These are phyloP conservation scores for Russula earlei DNA, from an alignment of 768 basidiomycete species.

Conservation along the genomic window DNA sequence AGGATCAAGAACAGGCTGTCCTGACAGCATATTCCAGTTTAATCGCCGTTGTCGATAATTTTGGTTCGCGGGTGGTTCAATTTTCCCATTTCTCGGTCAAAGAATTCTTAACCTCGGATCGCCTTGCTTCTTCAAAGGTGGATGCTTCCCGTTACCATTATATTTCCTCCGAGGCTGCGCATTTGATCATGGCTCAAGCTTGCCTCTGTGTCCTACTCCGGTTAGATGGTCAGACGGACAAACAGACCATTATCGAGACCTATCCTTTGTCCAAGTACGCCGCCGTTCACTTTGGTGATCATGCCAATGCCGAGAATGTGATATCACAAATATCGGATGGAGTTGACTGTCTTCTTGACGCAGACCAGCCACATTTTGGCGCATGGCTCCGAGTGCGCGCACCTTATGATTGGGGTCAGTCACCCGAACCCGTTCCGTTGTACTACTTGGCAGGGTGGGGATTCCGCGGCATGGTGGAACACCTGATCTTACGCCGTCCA, in stretches of 20 bases:
- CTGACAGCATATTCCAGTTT: neutral
- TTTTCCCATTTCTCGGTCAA: slow-evolving; percentile 3
- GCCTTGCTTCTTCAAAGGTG: neutral
- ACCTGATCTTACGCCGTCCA: neutral
- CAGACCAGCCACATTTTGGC: neutral
- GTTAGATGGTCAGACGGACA: neutral
- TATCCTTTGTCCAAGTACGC: neutral
- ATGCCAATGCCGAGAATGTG: neutral
- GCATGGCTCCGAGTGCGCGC: neutral
- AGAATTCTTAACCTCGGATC: neutral
- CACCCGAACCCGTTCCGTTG: neutral
- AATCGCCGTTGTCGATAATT: neutral
- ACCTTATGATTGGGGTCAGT: too few relatives aligned
- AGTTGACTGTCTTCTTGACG: neutral
- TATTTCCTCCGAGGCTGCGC: neutral
- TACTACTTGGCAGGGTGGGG: neutral
- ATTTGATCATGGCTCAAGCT: neutral
- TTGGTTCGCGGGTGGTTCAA: neutral
- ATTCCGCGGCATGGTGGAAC: neutral
- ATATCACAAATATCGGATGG: neutral
- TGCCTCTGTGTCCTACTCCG: neutral
- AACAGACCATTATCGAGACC: neutral
- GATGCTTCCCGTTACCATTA: neutral
- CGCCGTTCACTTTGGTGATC: neutral
- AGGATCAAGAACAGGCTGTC: neutral